phyloP scores from a whole-genome alignment of 2,329 filamentous ascomycete genomes.

The Emericellopsis cladophorae region DNA sequence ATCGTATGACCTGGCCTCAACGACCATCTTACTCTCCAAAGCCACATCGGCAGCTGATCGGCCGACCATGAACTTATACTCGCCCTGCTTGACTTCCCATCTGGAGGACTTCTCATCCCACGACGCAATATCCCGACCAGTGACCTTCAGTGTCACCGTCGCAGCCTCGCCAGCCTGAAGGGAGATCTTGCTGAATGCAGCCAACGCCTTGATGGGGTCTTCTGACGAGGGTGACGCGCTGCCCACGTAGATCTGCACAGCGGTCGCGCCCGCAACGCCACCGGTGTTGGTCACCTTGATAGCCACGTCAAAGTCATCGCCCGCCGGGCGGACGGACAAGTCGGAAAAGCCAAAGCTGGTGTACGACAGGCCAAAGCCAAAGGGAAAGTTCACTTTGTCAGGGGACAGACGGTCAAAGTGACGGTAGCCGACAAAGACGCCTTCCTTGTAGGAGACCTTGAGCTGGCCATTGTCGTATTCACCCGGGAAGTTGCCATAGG shows the following conservation, averaged over 20 bases:
- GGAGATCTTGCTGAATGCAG: slow-evolving; percentile 16
- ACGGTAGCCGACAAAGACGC: slow-evolving; percentile 54
- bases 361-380: slow-evolving; percentile 64
- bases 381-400: slow-evolving; percentile 47
- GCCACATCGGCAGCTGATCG: slow-evolving; percentile 10
- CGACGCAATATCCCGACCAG: slow-evolving; percentile 13
- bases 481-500: slow-evolving; percentile 44
- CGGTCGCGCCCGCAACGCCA: slow-evolving; percentile 26
- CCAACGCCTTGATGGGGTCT: slow-evolving; percentile 15
- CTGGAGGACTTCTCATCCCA: slow-evolving; percentile 12
- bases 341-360: slow-evolving; percentile 44
- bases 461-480: slow-evolving; percentile 23
- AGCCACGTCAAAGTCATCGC: background rate
- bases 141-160: slow-evolving; percentile 10
- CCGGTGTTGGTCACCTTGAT: slow-evolving; percentile 37
- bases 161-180: slow-evolving; percentile 6
- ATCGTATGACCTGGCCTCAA: background rate
- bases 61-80: slow-evolving; percentile 14
- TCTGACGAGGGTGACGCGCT: slow-evolving; percentile 3
- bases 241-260: slow-evolving; percentile 39
- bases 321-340: background rate
- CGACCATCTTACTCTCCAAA: background rate
- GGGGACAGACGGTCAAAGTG: slow-evolving; percentile 46
- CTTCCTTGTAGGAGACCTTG: slow-evolving; percentile 49
- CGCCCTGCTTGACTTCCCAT: slow-evolving; percentile 13